These are phyloP conservation scores for Umbelopsis sp. DNA, from an alignment of 371 early-diverging fungal genomes.

Conservation along the genomic window DNA sequence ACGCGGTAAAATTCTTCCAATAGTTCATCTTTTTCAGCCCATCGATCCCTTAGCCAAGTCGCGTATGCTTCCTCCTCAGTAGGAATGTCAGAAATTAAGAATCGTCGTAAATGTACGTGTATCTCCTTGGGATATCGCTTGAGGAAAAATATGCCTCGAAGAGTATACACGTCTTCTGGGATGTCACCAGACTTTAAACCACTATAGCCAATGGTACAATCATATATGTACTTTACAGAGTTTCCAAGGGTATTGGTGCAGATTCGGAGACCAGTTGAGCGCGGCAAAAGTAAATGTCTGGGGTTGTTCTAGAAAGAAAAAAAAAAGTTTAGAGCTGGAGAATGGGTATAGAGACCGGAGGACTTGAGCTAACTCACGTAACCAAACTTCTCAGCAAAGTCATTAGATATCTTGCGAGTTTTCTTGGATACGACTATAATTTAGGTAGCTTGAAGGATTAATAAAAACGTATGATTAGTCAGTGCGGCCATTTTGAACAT, in stretches of 20 bases:
- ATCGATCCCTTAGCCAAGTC: constrained; percentile 77
- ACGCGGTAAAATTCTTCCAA: constrained; percentile 79
- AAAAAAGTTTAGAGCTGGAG: background rate
- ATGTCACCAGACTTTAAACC: constrained; percentile 75
- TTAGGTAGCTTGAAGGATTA: background rate
- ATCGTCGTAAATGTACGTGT: constrained; percentile 78
- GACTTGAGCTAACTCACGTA: constrained; percentile 38
- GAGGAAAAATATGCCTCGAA: constrained; percentile 69
- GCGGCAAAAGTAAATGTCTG: constrained; percentile 74
- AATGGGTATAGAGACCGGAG: background rate
- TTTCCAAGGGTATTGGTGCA: constrained; percentile 65
- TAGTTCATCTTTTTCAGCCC: constrained; percentile 84
- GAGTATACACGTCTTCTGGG: constrained; percentile 77
- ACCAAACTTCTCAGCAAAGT: constrained; percentile 55
- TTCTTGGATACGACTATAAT: constrained; percentile 53
- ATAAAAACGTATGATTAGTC: too few species aligned
- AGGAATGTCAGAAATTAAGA: constrained; percentile 67
- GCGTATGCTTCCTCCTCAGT: constrained; percentile 63
- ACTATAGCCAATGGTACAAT: constrained; percentile 84
- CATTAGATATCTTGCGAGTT: constrained; percentile 50
- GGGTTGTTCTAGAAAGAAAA: constrained; percentile 42
- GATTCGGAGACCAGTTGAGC: constrained; percentile 74
- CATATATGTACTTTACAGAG: constrained; percentile 74
- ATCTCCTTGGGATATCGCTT: constrained; percentile 71
- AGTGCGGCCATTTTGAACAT: background rate